Conservation (phyloP, 192 early-diverging fungal genomes). For the Coemansia sp. region DNA sequence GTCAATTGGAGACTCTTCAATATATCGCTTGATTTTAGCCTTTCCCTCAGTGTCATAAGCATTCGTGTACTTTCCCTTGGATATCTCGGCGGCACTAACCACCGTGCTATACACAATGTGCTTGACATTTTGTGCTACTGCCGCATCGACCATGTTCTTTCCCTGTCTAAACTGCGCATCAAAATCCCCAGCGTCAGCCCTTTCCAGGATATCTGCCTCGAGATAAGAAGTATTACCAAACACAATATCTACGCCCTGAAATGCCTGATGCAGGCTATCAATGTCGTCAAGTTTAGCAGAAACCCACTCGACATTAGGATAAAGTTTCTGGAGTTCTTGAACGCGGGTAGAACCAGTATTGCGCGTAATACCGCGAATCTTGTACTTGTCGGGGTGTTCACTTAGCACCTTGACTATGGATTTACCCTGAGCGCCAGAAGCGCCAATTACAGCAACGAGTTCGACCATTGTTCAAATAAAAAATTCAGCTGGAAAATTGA, state of each 20-base stretch:
- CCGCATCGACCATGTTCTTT: slow-evolving; percentile 33
- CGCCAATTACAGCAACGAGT: not conserved
- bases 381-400: not conserved
- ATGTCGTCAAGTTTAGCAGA: not conserved
- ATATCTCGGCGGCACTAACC: slow-evolving; percentile 11
- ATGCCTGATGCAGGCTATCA: not conserved
- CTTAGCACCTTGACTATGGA: not conserved
- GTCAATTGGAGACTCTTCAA: not conserved
- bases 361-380: not conserved
- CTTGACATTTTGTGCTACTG: slow-evolving; percentile 17
- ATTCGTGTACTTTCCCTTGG: slow-evolving; percentile 20
- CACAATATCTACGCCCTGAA: not conserved
- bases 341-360: no score
- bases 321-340: not conserved
- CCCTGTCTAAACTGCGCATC: slow-evolving; percentile 30
- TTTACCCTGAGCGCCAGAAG: not conserved
- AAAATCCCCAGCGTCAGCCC: not conserved
- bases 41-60: no score
- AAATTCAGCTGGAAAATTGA: no score
- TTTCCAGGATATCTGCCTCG: no score
- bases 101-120: slow-evolving; percentile 26
- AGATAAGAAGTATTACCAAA: not conserved
- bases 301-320: not conserved
- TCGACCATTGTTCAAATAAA: not conserved
- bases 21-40: no score